Evolutionary conservation across 176 grass and related monocot species (phyloP).

Genomic region (Raddia distichophylla): DNA sequence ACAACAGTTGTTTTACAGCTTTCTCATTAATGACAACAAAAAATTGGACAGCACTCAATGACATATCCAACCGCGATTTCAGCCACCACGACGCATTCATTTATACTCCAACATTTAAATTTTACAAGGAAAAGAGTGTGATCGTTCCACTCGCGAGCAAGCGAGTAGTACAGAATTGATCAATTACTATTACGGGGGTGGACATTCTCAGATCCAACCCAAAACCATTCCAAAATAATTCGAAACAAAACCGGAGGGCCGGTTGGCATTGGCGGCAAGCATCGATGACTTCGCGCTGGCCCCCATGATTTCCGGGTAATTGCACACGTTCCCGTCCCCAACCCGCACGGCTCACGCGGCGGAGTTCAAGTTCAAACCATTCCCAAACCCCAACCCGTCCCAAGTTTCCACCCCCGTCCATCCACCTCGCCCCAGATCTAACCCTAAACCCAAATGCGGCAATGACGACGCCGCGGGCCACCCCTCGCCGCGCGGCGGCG

Average conservation of each 20-base stretch:
- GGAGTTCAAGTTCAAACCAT: slow-evolving; percentile 50
- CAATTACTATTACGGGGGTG: too few relatives aligned
- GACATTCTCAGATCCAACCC: neutral
- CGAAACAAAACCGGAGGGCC: neutral
- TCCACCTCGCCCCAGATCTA: slow-evolving; percentile 41
- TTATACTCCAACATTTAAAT: too few relatives aligned
- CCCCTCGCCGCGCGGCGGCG: slow-evolving; percentile 20
- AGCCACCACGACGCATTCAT: slow-evolving; percentile 6
- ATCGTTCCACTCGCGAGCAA: too few relatives aligned
- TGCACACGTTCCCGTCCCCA: neutral
- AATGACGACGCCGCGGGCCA: slow-evolving; percentile 60
- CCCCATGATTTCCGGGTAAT: slow-evolving; percentile 9
- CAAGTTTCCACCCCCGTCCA: neutral
- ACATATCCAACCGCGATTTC: neutral
- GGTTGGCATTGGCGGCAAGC: too few relatives aligned
- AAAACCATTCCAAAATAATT: neutral
- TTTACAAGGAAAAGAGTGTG: neutral
- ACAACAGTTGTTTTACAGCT: neutral
- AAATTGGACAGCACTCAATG: neutral
- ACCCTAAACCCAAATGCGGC: slow-evolving; percentile 49
- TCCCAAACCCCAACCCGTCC: slow-evolving; percentile 36
- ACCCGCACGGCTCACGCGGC: too few relatives aligned
- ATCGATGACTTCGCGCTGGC: neutral
- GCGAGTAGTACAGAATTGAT: too few relatives aligned
- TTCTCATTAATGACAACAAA: neutral